Conservation (phyloP, 208 protist genomes). For the Leishmania arabica region DNA sequence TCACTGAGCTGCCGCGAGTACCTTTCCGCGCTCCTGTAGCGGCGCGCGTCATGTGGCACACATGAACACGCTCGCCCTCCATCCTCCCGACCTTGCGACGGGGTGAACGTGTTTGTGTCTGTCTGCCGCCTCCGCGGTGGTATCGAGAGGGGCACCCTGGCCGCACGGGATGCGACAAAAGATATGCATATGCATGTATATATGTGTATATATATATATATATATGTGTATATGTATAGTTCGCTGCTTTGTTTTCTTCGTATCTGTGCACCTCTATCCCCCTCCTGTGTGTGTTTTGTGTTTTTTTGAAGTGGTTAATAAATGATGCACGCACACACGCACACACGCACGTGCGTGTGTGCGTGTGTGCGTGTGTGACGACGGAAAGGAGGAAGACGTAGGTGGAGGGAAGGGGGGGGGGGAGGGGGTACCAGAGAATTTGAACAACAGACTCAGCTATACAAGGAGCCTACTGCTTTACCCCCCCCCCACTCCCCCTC, state of each 20-base stretch:
- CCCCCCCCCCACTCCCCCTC: neutral
- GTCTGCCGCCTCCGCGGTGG: neutral
- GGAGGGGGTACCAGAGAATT: neutral
- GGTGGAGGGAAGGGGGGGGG: too few relatives aligned
- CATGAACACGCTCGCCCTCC: neutral
- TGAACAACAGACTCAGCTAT: neutral
- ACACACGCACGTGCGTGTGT: neutral
- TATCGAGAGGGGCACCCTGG: too few relatives aligned
- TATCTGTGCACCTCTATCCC: neutral
- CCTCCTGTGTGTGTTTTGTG: neutral
- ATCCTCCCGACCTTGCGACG: neutral
- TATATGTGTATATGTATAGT: neutral
- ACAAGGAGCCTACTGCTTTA: neutral
- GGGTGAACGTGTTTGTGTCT: neutral
- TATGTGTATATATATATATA: too few relatives aligned
- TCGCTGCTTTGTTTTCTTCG: too few relatives aligned
- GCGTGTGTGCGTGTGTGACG: neutral
- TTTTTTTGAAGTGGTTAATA: neutral
- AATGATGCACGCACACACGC: too few relatives aligned
- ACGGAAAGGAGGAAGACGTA: neutral
- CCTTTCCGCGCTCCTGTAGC: slow-evolving; percentile 15
- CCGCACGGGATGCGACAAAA: too few relatives aligned
- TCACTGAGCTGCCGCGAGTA: slow-evolving; percentile 25
- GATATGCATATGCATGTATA: too few relatives aligned
- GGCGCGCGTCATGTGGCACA: neutral